Evolutionary conservation across 345 rosid species (phyloP), one percentile per base, ranked within the genome.

Genomic region (Triadica sebifera): DNA sequence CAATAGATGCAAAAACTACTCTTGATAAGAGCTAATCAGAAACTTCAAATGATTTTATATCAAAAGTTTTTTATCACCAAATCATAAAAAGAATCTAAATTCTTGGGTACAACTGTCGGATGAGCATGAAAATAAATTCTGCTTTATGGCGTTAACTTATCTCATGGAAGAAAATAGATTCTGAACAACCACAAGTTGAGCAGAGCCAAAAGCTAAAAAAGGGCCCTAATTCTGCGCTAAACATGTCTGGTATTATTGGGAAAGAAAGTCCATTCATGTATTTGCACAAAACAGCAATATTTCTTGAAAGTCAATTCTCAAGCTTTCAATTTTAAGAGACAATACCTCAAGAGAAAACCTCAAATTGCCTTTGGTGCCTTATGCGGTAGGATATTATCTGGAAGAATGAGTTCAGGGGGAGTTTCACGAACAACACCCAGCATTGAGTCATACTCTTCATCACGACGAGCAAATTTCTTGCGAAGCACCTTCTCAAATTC

Each of bases 401-500:
- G 90, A 77, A 89, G 93, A 66, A 82, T 87, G 71, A 92, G 94
- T 74, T 94, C 94, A 57, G 89, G 85, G 13, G 94, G 91, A 68
- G 88, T 89, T 85, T 89, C 97, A 38, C 93, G 91, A 65, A 90
- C 87, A 67, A 85, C 89, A 39, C 96, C 97, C 49, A 93, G 84
- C 96, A 93, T 84, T 15, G 97, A 87, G 85, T 93, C 98, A 70
- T 93, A 89, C 66, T 89, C 93, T 84, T 92, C 96, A 63, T 94
- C 96, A 71, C 82, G 79, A 58, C 0, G 74, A 60, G 90, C 93
- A 80, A 85, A 85, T 85, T 88, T 95, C 86, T 87, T 91, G 81
- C 91, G 88, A 20, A 95, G 93, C 69, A 84, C 86, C 86, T 91
- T 95, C 87, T 95, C 98, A 25, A 94, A 90, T 84, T 94, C 98